Evolutionary conservation across 768 basidiomycete genomes (phyloP).

Genomic region (Boletus sensibilis): DNA sequence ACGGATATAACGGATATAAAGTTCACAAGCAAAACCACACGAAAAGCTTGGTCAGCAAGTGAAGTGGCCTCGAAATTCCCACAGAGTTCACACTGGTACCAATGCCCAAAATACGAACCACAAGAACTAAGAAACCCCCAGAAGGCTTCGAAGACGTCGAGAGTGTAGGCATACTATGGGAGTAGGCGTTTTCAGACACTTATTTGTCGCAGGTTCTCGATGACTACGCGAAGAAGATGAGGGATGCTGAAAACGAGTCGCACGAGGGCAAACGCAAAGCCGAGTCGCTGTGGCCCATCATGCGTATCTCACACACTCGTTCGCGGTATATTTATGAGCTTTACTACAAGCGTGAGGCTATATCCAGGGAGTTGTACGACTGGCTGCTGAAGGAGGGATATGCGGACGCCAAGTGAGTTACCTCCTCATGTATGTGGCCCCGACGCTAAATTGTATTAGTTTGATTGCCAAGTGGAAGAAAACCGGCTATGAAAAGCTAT

Average conservation of each 20-base stretch:
- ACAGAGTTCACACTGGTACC: conserved; percentile 13
- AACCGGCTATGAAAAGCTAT: conserved; percentile 95
- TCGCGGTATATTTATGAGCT: conserved; percentile 97
- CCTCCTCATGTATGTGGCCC: neutral
- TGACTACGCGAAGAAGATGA: conserved; percentile 99
- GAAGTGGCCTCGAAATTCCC: conserved; percentile 9
- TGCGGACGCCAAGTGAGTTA: conserved; percentile 88
- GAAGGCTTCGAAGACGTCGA: conserved; percentile 97
- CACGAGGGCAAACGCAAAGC: conserved; percentile 98
- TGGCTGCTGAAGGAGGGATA: conserved; percentile 98
- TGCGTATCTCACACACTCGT: conserved; percentile 95
- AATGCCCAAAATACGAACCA: conserved; percentile 95
- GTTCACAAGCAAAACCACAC: no score
- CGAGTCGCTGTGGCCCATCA: conserved; percentile 94
- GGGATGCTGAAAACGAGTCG: conserved; percentile 97
- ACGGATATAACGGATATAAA: no score
- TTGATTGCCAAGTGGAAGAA: conserved; percentile 99
- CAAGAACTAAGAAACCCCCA: conserved; percentile 90
- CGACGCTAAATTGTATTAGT: conserved; percentile 40
- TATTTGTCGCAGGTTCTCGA: conserved; percentile 74
- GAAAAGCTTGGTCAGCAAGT: neutral
- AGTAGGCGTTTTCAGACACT: neutral
- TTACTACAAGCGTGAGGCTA: conserved; percentile 97
- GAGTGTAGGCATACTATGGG: conserved; percentile 43
- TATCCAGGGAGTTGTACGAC: conserved; percentile 90